Evolutionary conservation across 495 filamentous ascomycete species (phyloP).

Genomic region (Penicillium coprophilum): DNA sequence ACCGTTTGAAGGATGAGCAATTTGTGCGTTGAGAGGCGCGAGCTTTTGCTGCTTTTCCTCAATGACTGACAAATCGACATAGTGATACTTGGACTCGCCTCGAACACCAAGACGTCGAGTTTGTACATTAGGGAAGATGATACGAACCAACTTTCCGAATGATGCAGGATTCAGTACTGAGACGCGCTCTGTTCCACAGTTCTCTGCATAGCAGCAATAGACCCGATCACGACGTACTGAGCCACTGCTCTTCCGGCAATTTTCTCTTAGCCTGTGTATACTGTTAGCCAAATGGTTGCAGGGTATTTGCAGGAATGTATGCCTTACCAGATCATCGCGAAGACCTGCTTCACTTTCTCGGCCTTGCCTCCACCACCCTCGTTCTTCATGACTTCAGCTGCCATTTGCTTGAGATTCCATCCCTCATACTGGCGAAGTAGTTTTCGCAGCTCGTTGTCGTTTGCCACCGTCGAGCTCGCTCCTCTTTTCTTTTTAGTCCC

Average conservation of each 20-base stretch:
- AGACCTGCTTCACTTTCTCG: conserved; percentile 93
- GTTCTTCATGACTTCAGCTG: conserved; percentile 71
- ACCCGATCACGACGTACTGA: conserved; percentile 90
- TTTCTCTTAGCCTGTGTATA: conserved; percentile 69
- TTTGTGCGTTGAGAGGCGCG: conserved; percentile 27
- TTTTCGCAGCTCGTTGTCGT: conserved; percentile 88
- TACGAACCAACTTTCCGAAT: conserved; percentile 94
- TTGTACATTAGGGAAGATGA: conserved; percentile 92
- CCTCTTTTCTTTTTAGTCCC: conserved; percentile 63
- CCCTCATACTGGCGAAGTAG: conserved; percentile 74
- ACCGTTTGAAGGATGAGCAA: conserved; percentile 23
- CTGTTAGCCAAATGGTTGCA: not conserved
- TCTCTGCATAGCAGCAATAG: conserved; percentile 87
- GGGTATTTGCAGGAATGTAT: not conserved
- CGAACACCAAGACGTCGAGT: conserved; percentile 88
- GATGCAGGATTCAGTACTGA: conserved; percentile 93
- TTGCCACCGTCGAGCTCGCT: conserved; percentile 72
- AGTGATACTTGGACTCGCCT: conserved; percentile 98
- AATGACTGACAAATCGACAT: conserved; percentile 78
- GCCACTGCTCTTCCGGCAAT: conserved; percentile 74
- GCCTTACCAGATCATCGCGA: conserved; percentile 92
- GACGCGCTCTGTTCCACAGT: conserved; percentile 88
- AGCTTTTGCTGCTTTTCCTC: conserved; percentile 50
- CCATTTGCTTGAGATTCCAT: conserved; percentile 77
- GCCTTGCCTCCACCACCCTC: conserved; percentile 71